Base-by-base conservation (phyloP, 768 basidiomycete species). In the Lentinula sp. region DNA sequence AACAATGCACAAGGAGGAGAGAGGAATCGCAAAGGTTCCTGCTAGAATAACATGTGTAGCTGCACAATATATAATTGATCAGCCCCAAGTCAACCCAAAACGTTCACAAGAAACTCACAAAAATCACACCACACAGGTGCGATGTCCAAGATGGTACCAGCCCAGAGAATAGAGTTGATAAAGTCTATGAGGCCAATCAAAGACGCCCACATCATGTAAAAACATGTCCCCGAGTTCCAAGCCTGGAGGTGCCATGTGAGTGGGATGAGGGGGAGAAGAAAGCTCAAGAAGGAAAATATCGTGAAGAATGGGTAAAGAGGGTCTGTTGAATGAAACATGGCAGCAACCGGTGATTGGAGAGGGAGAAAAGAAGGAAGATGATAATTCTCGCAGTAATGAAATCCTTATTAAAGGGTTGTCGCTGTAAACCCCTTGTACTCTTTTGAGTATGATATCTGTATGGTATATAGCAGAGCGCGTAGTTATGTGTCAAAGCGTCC, bases 71-170 rank as follows among this genome's bases (percentile, higher is more conserved):
- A 28, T 60, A 18, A 9, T 18, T 20, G 28, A 39, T 36, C 13
- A 60, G 45, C 23, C 16, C 18, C 2, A 39, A 10, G 10, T 15
- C 6, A 12, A 15, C 8, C 28, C 20, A 59, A 18, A 33, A n/a
- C n/a, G n/a, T n/a, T n/a, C n/a, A 28, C 23, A 16, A 4, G 12
- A 45, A 53, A 13, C 12, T 8, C 10, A 85, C 84, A 69, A 18
- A 85, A 83, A 57, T 85, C 84, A 60, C 84, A 85, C 80, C 81
- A 85, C 1, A 81, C 69, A 0, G 79, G 80, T 0, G 75, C 72
- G 33, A 15, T 55, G 61, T 80, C 70, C 12, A 66, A 61, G 16
- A 66, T 61, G 50, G 69, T 73, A 37, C 73, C 72, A 57, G 68
- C 69, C 83, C 82, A 85, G 23, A 81, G 67, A 6, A 84, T 63